A percentile compares a stretch with the other conserved stretches of the same genome.
These are phyloP conservation scores for Houttuynia cordata DNA, from an alignment of 164 flowering plant species.

Conservation along the genomic window DNA sequence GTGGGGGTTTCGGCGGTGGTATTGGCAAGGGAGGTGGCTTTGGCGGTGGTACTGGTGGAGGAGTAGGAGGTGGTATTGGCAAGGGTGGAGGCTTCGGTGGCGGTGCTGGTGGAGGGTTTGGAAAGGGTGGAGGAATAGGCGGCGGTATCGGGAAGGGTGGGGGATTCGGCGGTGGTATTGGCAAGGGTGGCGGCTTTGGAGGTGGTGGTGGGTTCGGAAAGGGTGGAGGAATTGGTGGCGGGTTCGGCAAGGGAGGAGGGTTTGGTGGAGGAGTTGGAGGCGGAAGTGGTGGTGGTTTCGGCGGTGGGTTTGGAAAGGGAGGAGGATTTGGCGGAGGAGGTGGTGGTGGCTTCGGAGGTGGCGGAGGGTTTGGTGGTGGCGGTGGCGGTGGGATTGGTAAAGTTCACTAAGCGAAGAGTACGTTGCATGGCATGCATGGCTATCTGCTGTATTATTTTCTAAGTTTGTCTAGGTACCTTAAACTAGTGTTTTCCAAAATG, in stretches of 20 bases:
- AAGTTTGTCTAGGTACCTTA: too few species aligned
- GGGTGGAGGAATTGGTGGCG: conserved; percentile 4
- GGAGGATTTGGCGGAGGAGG: background rate
- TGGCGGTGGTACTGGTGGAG: conserved; percentile 2
- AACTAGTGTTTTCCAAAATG: too few species aligned
- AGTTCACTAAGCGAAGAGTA: too few species aligned
- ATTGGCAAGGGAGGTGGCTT: background rate
- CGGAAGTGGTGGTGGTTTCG: background rate
- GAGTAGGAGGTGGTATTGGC: background rate
- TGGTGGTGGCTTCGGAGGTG: background rate
- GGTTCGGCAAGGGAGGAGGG: background rate
- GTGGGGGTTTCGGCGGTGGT: background rate
- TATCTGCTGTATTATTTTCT: too few species aligned
- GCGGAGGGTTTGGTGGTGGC: background rate
- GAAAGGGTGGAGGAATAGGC: conserved; percentile 1
- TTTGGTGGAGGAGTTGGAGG: background rate
- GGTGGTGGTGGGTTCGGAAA: background rate
- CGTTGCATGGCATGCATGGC: too few species aligned
- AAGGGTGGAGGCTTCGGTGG: background rate
- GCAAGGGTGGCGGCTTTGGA: conserved; percentile 1
- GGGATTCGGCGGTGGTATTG: conserved; percentile 1
- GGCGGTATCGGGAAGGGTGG: conserved; percentile 2
- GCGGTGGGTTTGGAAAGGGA: background rate
- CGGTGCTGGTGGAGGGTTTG: conserved; percentile 3
- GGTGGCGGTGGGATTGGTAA: too few species aligned